Conservation (phyloP, 345 rosid genomes). For the Aquilaria yunnanensis region DNA sequence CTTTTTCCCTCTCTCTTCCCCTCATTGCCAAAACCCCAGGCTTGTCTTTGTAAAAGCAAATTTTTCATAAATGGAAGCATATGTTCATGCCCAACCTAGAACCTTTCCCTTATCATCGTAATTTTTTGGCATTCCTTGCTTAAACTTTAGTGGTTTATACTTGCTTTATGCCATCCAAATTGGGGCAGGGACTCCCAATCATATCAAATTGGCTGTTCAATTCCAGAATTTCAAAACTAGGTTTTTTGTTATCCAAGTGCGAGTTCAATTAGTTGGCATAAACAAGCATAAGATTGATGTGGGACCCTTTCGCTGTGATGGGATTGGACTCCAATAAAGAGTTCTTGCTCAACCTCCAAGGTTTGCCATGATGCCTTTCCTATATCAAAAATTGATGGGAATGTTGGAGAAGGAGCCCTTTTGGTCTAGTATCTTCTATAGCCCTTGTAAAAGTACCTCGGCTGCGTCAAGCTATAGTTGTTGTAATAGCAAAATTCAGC, state of each 20-base stretch:
- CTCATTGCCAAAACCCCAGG: no score
- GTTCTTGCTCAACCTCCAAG: background rate
- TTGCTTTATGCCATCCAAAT: no score
- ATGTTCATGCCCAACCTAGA: no score
- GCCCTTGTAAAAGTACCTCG: background rate
- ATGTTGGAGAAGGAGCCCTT: background rate
- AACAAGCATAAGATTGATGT: background rate
- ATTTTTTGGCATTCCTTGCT: no score
- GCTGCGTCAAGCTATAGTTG: background rate
- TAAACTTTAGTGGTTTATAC: no score
- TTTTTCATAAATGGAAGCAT: no score
- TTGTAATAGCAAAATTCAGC: background rate
- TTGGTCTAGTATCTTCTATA: background rate
- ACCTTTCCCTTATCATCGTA: no score
- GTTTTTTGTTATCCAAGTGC: background rate
- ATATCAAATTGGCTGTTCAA: background rate
- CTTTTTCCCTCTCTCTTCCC: no score
- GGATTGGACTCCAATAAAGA: background rate
- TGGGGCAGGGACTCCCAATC: no score
- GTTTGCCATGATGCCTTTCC: background rate
- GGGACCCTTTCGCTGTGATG: background rate
- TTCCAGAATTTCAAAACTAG: background rate
- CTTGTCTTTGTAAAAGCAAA: no score
- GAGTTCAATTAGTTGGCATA: background rate
- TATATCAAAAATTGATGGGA: background rate